Evolutionary conservation across 1,284 basidiomycete genomes (phyloP).

Genomic region (Ceratobasidium sp.): DNA sequence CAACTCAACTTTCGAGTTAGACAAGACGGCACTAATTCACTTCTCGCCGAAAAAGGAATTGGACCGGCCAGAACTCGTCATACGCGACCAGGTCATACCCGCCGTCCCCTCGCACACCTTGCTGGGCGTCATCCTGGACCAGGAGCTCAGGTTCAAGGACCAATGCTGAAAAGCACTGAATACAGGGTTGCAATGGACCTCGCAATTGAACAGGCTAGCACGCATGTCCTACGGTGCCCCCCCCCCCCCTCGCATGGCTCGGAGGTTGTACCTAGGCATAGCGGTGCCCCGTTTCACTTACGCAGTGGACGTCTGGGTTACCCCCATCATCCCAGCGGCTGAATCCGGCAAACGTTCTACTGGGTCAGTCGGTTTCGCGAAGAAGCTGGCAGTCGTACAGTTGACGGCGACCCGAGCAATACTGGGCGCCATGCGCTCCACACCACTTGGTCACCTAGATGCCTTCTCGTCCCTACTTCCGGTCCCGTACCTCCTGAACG

Average conservation of each 20-base stretch:
- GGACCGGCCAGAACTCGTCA: background rate
- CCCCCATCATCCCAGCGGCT: no score
- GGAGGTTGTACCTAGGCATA: no score
- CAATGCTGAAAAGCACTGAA: background rate
- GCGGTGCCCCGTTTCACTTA: no score
- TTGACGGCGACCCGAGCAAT: slow-evolving; percentile 6
- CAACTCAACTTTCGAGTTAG: background rate
- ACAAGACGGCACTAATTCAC: background rate
- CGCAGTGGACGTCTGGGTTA: no score
- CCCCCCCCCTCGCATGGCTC: no score
- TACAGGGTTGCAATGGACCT: background rate
- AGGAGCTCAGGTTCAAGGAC: no score
- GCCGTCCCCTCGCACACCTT: background rate
- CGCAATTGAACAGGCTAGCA: background rate
- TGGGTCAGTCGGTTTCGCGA: background rate
- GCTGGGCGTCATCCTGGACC: background rate
- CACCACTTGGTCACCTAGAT: background rate
- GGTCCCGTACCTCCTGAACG: background rate
- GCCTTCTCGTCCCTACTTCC: background rate
- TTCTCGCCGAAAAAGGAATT: background rate
- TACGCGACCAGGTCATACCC: no score
- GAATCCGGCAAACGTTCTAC: no score
- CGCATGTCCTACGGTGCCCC: background rate
- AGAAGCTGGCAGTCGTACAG: background rate
- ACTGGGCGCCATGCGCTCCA: background rate